Base-by-base conservation (phyloP, 345 rosid species). In the Populus euphratica region DNA sequence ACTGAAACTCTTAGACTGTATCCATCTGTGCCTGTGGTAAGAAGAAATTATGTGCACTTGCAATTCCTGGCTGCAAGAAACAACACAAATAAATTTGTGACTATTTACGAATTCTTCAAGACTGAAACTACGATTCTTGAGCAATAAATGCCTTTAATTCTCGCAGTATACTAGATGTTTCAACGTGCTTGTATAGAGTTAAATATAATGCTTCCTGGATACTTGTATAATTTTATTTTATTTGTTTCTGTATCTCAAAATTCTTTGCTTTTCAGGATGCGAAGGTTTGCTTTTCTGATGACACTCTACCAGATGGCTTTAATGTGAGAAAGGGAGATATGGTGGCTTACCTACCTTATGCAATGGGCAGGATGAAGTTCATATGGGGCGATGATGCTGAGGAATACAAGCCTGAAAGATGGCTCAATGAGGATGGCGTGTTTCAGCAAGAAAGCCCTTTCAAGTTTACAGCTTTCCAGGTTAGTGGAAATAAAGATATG, bases 1-100 rank as follows among this genome's bases (percentile, higher is more conserved):
- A 79, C 79, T 3, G 89, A 85, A 77, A 81, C 87, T 59, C 86
- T 87, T 59, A 81, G 89, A 49, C 85, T 87, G 13, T 77, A 81
- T 72, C 89, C 87, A 1, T 87, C 83, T 38, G 85, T 86, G 76
- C 86, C 89, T 44, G 82, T 81, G 87, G 87, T 85, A 85, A 39
- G 50, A 47, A 13, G 50, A 47, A 13, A 47, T 14, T 47, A 47
- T 13, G 5, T 47, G 50, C 17, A 14, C 50, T 4, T 47, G 50
- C 50, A 47, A 47, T 47, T 47, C 50, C 18, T 47, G 50, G 50
- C 50, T 4, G 17, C 50, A 47, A 4, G 17, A 47, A 3, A 41
- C 44, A 47, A 47, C 5, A 13, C 50, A 14, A 47, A 47, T 4
- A 47, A 47, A 14, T 47, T 13, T 4, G 5, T 47, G 50, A 47